Evolutionary conservation across 2,329 filamentous ascomycete genomes (phyloP), one percentile per base, ranked within the genome.

Genomic region (Alternaria triticimaculans): DNA sequence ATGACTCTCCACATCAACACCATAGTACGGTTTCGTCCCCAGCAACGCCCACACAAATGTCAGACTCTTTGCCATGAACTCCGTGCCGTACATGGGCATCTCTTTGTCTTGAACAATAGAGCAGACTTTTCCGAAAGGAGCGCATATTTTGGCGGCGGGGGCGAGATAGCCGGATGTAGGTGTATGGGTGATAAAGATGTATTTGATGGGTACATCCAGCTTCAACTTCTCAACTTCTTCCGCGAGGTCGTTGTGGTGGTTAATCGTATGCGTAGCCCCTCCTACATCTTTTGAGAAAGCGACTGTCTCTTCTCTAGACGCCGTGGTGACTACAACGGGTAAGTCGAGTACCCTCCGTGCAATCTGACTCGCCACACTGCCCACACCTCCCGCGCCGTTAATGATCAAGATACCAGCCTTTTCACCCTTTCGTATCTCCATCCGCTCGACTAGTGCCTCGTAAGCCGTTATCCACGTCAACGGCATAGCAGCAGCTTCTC

Each of bases 21-120:
- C 60, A 12, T 62, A 62, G 7, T 62, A 62, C 3, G 60, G 60
- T 28, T 62, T 62, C 3, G 60, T 62, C 6, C 60, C 60, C 5
- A 62, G 26, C 2, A 62, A 23, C 2, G 60, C 60, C 60, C 60
- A 62, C 6, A 46, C 41, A 41, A 58, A 62, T 2, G 59, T 53
- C n/a, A 62, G 26, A 18, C 59, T 62, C 41, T 62, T 62, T 50
- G 59, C 48, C 59, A 62, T 62, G 46, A 62, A 62, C 21, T 62
- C 59, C 9, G 59, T 62, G 12, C 46, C 59, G 28, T 62, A 62
- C 59, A 62, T 62, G n/a, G 59, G 46, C 48, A 62, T 62, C 11
- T 58, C 41, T 48, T 58, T 58, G 55, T 62, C 59, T 21, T 62
- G 59, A 0, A 62, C 59, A 21, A 62, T 62, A 8, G 59, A 58